Evolutionary conservation across 208 protist species (phyloP), one percentile per base, ranked within the genome.

Genomic region (Leishmania braziliensis): DNA sequence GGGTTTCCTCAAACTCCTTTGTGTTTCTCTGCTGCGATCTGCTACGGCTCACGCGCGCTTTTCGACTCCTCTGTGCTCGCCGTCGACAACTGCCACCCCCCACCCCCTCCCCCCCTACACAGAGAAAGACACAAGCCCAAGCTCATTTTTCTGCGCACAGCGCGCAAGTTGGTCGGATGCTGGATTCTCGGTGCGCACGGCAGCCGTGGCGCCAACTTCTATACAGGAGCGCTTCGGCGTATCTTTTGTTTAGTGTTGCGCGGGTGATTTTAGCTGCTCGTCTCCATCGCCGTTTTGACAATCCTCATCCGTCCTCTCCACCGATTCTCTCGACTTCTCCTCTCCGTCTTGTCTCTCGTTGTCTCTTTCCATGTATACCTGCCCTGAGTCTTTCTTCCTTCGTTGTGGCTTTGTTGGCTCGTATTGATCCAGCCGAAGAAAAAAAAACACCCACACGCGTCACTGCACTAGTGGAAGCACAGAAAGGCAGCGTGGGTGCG

Each of bases 1-100:
- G 33, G 46, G 50, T 53, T 8, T 50, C 26, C 29, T 62, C 62
- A 39, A 68, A 12, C 14, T 16, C 18, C 39, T 50, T 69, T 20
- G 14, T 10, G 26, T 76, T 14, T 70, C 58, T 77, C 58, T 82
- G n/a, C 77, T 78, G 5, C 74, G 65, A 76, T 54, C 76, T 76
- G 33, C 18, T 53, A 12, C 39, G 69, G 14, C 43, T 51, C 29
- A 48, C 12, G 36, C 48, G 5, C n/a, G 51, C 23, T 82, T 77
- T 60, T 68, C 10, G 48, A 62, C 63, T 68, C 39, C 18, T 18
- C 16, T 20, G 66, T 20, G 6, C 66, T 46, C 66, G 48, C n/a
- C 18, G 33, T 26, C 20, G 66, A n/a, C 39, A 26, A 48, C 33
- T 14, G 18, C 66, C 39, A 9, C 60, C 6, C 29, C 58, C 18